phyloP scores from a whole-genome alignment of 1,284 basidiomycete genomes.

The Ganoderma multipileum region DNA sequence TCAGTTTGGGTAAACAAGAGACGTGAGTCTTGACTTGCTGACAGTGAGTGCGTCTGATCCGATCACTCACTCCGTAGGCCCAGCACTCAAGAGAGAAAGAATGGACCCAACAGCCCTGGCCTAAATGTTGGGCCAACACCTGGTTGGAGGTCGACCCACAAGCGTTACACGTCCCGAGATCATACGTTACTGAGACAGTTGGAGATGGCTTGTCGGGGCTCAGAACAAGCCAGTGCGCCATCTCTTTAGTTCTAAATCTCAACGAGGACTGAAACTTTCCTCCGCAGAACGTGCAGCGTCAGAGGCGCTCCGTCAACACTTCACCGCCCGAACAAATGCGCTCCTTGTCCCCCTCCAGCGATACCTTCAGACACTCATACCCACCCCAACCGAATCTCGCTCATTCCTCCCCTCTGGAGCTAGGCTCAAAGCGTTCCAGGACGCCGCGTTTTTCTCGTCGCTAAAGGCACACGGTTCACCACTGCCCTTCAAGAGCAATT shows the following conservation, averaged over 20 bases:
- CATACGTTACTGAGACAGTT: slow-evolving; percentile 72
- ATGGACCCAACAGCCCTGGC: slow-evolving; percentile 11
- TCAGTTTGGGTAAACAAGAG: slow-evolving; percentile 64
- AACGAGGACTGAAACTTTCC: neutral
- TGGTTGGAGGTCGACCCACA: slow-evolving; percentile 82
- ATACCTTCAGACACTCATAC: slow-evolving; percentile 92
- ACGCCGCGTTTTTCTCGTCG: slow-evolving; percentile 80
- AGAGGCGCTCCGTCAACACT: slow-evolving; percentile 81
- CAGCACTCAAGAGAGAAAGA: slow-evolving; percentile 17
- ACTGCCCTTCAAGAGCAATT: slow-evolving; percentile 75
- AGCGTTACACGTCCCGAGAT: slow-evolving; percentile 89
- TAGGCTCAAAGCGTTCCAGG: slow-evolving; percentile 83
- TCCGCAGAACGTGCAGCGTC: slow-evolving; percentile 65
- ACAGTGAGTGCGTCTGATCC: neutral
- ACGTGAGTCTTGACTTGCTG: slow-evolving; percentile 43
- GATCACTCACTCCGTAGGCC: neutral
- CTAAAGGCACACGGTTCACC: slow-evolving; percentile 82
- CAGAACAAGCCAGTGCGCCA: slow-evolving; percentile 59
- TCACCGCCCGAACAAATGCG: slow-evolving; percentile 87
- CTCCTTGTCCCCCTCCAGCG: slow-evolving; percentile 93
- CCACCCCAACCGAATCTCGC: slow-evolving; percentile 54
- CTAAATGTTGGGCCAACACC: slow-evolving; percentile 59
- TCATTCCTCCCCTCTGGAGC: slow-evolving; percentile 20
- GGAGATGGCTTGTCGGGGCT: slow-evolving; percentile 61
- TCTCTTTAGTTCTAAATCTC: too few relatives aligned